A percentile compares a stretch with the other conserved stretches of the same genome.
phyloP scores from a whole-genome alignment of 2,329 filamentous ascomycete species.

The Penicillium brevicompactum region DNA sequence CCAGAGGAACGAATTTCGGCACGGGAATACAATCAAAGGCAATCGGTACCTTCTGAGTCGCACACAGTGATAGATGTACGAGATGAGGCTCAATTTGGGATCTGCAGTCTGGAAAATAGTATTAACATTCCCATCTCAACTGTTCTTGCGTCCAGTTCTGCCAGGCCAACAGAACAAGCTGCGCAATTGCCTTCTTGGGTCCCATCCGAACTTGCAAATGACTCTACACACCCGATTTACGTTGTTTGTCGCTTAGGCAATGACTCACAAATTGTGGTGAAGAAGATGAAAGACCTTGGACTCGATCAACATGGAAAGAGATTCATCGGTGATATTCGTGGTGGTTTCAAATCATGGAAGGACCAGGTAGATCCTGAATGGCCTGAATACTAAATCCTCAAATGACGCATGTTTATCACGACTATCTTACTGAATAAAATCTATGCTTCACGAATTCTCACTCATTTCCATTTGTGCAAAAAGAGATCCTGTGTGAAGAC shows the following conservation, averaged over 20 bases:
- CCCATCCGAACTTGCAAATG: conserved; percentile 26
- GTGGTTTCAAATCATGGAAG: conserved; percentile 47
- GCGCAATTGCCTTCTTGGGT: conserved; percentile 29
- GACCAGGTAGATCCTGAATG: conserved; percentile 44
- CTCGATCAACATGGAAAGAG: conserved; percentile 36
- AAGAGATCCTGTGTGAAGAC: no score
- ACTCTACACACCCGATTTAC: conserved; percentile 39
- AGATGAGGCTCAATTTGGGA: conserved; percentile 79
- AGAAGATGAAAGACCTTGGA: conserved; percentile 43
- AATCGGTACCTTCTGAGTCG: conserved; percentile 3
- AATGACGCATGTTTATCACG: neutral
- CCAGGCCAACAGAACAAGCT: neutral
- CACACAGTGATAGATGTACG: conserved; percentile 79
- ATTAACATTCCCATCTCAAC: conserved; percentile 59
- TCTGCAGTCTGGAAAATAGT: conserved; percentile 74
- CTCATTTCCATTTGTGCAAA: neutral
- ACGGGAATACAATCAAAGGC: conserved; percentile 54
- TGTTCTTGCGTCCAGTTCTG: conserved; percentile 35
- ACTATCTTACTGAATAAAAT: neutral
- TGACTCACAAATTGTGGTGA: conserved; percentile 50
- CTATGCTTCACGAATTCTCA: neutral
- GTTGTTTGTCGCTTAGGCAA: conserved; percentile 54
- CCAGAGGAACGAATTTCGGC: conserved; percentile 70
- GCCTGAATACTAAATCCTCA: conserved; percentile 40
- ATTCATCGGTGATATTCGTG: conserved; percentile 45